These are phyloP conservation scores for Dalbergia cochinchinensis DNA, from an alignment of 306 rosid genomes.

Conservation along the genomic window DNA sequence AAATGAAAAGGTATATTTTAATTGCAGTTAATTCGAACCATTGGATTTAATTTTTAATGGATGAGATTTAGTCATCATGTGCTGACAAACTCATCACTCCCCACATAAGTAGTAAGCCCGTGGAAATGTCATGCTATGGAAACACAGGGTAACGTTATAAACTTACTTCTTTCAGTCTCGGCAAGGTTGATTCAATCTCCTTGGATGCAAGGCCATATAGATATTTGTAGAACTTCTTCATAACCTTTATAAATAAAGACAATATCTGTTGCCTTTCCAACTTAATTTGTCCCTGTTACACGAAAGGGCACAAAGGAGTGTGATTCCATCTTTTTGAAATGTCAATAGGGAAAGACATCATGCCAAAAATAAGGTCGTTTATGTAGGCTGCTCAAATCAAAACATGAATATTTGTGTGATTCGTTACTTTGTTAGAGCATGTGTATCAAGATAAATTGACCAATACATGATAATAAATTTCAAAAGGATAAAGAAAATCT, in stretches of 20 bases:
- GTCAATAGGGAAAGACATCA: slow-evolving; percentile 5
- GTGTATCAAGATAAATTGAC: slow-evolving; percentile 12
- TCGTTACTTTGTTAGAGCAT: slow-evolving; percentile 9
- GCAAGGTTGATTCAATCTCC: slow-evolving; percentile 83
- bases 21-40: too few relatives aligned
- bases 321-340: slow-evolving; percentile 30
- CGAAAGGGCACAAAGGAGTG: slow-evolving; percentile 22
- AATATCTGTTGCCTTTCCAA: slow-evolving; percentile 82
- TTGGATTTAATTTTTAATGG: too few relatives aligned
- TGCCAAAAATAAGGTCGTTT: neutral
- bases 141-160: slow-evolving; percentile 5
- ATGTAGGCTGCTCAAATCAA: slow-evolving; percentile 13
- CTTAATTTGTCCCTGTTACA: slow-evolving; percentile 72
- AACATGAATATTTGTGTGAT: slow-evolving; percentile 2
- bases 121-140: neutral
- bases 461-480: slow-evolving; percentile 4
- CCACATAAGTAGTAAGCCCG: too few relatives aligned
- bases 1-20: too few relatives aligned
- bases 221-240: slow-evolving; percentile 79
- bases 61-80: too few relatives aligned
- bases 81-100: too few relatives aligned
- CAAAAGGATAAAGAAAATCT: slow-evolving; percentile 6
- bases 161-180: slow-evolving; percentile 79
- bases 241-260: slow-evolving; percentile 81
- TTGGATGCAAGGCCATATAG: slow-evolving; percentile 68